A percentile compares a stretch with the other conserved stretches of the same genome.
Evolutionary conservation across 2,329 filamentous ascomycete species (phyloP).

Genomic region (Metarhizium robertsii): DNA sequence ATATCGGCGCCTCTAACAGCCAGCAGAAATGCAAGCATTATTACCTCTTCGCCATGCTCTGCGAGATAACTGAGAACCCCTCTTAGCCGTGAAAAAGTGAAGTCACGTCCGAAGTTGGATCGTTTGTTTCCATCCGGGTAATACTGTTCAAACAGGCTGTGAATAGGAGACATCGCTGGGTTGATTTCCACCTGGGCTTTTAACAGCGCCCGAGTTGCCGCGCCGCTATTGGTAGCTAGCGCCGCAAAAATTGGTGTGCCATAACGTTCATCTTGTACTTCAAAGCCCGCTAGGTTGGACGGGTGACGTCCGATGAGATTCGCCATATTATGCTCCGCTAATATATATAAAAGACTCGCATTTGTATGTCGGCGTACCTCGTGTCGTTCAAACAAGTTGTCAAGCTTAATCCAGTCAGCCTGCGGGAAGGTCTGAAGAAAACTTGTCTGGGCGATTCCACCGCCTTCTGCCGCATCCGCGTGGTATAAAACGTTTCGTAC

Average conservation of each 20-base stretch:
- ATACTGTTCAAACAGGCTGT: not conserved
- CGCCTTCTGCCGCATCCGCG: slow-evolving; percentile 5
- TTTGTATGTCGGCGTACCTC: not conserved
- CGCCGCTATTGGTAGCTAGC: slow-evolving; percentile 1
- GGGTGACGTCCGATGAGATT: slow-evolving; percentile 1
- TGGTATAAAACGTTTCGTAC: slow-evolving; percentile 7
- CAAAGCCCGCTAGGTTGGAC: accelerated
- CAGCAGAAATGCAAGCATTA: not conserved
- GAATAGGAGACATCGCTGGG: too few relatives aligned
- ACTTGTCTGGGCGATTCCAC: accelerated
- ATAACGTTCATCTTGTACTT: slow-evolving; percentile 4
- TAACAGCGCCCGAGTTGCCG: not conserved
- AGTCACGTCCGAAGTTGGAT: not conserved
- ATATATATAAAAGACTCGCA: slow-evolving; percentile 6
- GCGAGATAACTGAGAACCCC: slow-evolving; percentile 1
- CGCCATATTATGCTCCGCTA: not conserved
- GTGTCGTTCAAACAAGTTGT: slow-evolving; percentile 3
- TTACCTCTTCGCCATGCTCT: slow-evolving; percentile 49
- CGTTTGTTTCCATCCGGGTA: not conserved
- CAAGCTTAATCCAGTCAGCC: not conserved
- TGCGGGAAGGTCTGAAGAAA: slow-evolving; percentile 3
- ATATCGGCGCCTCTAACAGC: not conserved
- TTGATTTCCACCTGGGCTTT: too few relatives aligned
- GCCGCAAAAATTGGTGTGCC: slow-evolving; percentile 8
- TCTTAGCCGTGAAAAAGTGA: slow-evolving; percentile 1